Evolutionary conservation across 495 filamentous ascomycete genomes (phyloP), one percentile per base, ranked within the genome.

Genomic region (Podospora anserina): DNA sequence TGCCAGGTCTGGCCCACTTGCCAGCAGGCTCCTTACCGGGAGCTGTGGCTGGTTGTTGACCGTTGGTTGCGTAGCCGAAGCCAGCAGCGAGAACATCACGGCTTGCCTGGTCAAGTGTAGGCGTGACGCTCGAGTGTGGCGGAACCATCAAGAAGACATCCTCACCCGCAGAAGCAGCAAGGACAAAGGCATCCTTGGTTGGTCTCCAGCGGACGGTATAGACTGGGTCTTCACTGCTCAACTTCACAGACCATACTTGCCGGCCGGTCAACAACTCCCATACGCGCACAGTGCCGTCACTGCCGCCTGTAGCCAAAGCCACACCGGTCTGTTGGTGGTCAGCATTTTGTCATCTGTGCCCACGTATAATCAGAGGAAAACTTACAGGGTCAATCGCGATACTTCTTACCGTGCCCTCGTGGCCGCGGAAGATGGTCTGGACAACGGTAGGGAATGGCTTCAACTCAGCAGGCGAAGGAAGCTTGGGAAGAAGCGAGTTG

Each of bases 381-480:
- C 74, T 67, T 74, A 76, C 74, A 7, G 76, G 76, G 30, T 78
- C 76, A 61, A 98, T 84, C 3, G 89, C 82, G 39, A 97, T 84
- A 65, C 90, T 91, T 60, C 95, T 87, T 64, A 98, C 93, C 65
- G 93, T 88, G 26, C 96, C 96, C 71, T 91, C 89, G 76, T 98
- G 95, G 15, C 95, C 95, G 63, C 87, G 80, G 82, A 92, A 97
- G 16, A 96, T 83, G 1, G 91, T 91, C 23, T 91, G 89, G 66
- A 90, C 93, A 4, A 89, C 87, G 0, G 93, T 97, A 19, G 95
- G 95, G 84, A 98, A 99, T 3, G 95, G 95, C 72, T 90, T 89
- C 59, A 99, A 82, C 73, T 98, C 95, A 64, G 96, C 91, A 2
- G 95, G 95, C 67, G 89, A 90, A n/a, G 95, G 96, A 11, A 99